Percentiles rank a stretch among this genome's conserved stretches.
These are phyloP conservation scores for Lentinula edodes DNA, from an alignment of 768 basidiomycete species.

Conservation along the genomic window DNA sequence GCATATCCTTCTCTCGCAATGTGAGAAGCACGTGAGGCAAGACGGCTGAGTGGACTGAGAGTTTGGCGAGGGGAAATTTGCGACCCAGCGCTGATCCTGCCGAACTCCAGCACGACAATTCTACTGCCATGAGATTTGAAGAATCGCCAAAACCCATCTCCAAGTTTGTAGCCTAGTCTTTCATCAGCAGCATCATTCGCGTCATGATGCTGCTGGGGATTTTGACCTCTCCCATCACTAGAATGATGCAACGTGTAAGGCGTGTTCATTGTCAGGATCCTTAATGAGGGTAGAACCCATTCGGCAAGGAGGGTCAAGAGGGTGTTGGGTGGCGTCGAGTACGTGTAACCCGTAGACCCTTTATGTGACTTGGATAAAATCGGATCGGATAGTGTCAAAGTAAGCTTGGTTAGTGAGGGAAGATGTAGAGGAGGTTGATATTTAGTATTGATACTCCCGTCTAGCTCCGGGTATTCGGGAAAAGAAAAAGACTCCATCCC, in stretches of 20 bases:
- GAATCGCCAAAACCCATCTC: constrained; percentile 4
- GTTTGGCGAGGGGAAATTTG: neutral
- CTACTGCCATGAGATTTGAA: neutral
- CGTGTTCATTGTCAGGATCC: neutral
- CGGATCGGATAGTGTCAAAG: neutral
- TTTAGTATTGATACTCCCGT: neutral
- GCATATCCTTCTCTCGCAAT: neutral
- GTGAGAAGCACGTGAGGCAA: neutral
- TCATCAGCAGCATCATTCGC: neutral
- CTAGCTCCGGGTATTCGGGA: neutral
- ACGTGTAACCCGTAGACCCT: neutral
- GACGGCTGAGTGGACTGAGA: neutral
- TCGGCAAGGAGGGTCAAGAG: neutral
- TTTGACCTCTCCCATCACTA: neutral
- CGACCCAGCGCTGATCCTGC: neutral
- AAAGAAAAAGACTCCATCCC: neutral
- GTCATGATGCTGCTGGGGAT: neutral
- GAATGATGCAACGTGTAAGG: constrained; percentile 3
- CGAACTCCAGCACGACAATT: neutral
- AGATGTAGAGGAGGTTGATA: neutral
- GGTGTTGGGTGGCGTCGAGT: neutral
- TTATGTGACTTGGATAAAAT: neutral
- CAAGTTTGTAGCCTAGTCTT: neutral
- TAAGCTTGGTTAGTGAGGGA: neutral
- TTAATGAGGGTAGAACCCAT: neutral